These are phyloP conservation scores for Nepenthes gracilis DNA, from an alignment of 148 eudicot species.

Conservation along the genomic window DNA sequence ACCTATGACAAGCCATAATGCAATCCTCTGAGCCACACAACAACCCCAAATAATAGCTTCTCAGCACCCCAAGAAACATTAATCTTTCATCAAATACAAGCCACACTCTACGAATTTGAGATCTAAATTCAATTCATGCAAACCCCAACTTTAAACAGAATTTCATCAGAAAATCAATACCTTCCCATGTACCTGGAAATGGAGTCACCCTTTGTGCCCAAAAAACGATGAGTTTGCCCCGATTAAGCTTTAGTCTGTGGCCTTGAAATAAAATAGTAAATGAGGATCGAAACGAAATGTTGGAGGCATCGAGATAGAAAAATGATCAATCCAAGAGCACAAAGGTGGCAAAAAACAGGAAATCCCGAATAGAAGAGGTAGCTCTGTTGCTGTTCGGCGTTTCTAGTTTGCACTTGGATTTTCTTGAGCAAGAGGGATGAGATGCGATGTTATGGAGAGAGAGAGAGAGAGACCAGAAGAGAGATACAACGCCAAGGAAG, in stretches of 20 bases:
- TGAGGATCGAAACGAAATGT: conserved; percentile 10
- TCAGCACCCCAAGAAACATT: conserved; percentile 4
- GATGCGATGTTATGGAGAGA: no score
- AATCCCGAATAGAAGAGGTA: no score
- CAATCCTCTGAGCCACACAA: conserved; percentile 36
- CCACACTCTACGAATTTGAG: conserved; percentile 8
- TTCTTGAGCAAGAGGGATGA: no score
- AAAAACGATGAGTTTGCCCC: neutral
- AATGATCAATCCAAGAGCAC: no score
- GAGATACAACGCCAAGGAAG: no score
- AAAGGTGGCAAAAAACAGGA: no score
- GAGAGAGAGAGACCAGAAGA: no score
- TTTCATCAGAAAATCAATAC: conserved; percentile 5
- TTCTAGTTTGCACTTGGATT: no score
- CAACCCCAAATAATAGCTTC: conserved; percentile 12
- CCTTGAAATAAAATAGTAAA: conserved; percentile 14
- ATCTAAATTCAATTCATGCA: conserved; percentile 34
- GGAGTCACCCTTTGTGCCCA: conserved; percentile 2
- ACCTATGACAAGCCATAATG: conserved; percentile 36
- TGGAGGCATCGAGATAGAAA: conserved; percentile 4
- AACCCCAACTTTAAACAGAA: conserved; percentile 12
- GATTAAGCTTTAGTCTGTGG: no score
- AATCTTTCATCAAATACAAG: conserved; percentile 5
- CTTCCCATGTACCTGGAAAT: conserved; percentile 19
- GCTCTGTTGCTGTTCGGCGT: no score